phyloP scores from a whole-genome alignment of 441 rosid species.

The Populus hybrid region DNA sequence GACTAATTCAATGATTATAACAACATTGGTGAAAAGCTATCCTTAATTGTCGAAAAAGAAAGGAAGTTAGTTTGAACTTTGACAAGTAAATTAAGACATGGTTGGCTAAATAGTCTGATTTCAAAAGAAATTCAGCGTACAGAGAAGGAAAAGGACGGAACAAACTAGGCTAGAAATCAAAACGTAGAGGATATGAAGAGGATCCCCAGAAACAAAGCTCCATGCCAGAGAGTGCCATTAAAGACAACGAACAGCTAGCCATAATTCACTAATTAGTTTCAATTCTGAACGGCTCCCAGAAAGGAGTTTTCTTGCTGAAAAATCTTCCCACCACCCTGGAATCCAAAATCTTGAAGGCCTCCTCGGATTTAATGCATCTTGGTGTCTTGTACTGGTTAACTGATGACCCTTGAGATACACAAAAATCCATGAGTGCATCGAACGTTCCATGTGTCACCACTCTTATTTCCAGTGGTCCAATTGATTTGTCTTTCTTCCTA shows the following conservation, averaged over 20 bases:
- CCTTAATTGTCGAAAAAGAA: not conserved
- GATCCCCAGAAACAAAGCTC: not conserved
- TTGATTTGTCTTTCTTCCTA: constrained; percentile 67
- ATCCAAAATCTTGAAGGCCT: constrained; percentile 58
- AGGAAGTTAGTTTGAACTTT: not conserved
- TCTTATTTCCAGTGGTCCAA: constrained; percentile 81
- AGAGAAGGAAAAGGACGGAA: not conserved
- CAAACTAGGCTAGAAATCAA: constrained; percentile 1
- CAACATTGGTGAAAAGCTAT: not conserved
- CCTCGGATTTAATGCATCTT: constrained; percentile 68
- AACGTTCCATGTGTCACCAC: constrained; percentile 70
- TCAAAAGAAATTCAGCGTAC: not conserved
- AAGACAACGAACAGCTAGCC: not conserved
- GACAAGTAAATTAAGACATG: constrained; percentile 9
- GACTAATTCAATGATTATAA: not conserved
- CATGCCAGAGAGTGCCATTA: not conserved
- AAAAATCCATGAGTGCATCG: constrained; percentile 78
- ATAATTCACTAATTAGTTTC: constrained; percentile 8
- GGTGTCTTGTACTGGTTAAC: constrained; percentile 91
- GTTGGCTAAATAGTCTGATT: constrained; percentile 25
- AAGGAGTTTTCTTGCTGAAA: constrained; percentile 60
- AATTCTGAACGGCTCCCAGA: constrained; percentile 63
- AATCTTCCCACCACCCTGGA: constrained; percentile 61
- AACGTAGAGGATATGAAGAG: constrained; percentile 9
- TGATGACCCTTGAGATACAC: constrained; percentile 78